These are phyloP conservation scores for Nemania sp. DNA, from an alignment of 2,329 filamentous ascomycete species.

Conservation along the genomic window DNA sequence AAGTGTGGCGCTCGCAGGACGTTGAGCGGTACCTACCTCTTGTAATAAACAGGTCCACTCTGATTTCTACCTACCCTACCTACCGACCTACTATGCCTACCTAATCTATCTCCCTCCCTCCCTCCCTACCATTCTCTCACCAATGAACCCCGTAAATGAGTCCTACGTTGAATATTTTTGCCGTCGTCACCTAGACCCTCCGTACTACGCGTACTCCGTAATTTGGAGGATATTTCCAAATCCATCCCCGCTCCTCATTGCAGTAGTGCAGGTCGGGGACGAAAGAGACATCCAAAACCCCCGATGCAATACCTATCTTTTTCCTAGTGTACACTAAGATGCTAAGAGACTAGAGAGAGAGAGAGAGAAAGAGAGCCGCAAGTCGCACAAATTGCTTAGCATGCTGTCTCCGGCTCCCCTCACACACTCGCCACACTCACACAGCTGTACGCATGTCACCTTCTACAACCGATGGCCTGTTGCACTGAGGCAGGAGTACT, in stretches of 20 bases:
- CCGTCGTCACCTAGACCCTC: constrained; percentile 13
- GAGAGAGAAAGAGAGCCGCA: constrained; percentile 18
- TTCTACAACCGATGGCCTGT: constrained; percentile 27
- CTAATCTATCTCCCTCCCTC: no score
- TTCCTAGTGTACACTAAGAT: constrained; percentile 6
- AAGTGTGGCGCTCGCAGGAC: neutral
- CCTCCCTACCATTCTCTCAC: neutral
- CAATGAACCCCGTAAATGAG: constrained; percentile 6
- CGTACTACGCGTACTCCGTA: constrained; percentile 12
- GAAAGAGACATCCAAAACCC: constrained; percentile 3
- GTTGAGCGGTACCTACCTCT: no score
- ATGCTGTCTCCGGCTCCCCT: constrained; percentile 21
- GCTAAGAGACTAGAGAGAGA: no score
- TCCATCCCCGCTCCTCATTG: constrained; percentile 18
- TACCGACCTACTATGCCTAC: no score
- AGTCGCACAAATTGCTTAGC: constrained; percentile 16
- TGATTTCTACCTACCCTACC: neutral
- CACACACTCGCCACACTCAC: constrained; percentile 13
- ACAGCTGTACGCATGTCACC: constrained; percentile 32
- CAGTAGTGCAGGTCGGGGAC: constrained; percentile 12
- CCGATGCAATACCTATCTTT: neutral
- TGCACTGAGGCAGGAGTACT: constrained; percentile 13
- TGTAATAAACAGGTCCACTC: neutral
- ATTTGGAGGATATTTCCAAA: constrained; percentile 26
- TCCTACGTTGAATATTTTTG: neutral